Evolutionary conservation across 2,329 filamentous ascomycete species (phyloP), one percentile per base, ranked within the genome.

Genomic region (Septoria linicola): DNA sequence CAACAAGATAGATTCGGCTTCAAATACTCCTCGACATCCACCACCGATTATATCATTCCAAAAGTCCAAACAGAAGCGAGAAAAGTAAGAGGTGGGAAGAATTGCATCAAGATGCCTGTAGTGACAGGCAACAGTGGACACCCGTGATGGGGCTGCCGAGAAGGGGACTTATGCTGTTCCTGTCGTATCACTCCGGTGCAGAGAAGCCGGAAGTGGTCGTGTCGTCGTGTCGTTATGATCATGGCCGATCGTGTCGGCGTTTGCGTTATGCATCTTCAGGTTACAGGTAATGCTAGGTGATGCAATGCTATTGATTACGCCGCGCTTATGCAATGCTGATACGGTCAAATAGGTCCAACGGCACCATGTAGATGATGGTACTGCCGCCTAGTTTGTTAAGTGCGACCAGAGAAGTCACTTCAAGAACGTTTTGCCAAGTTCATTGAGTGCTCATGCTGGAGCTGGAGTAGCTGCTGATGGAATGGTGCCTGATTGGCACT

Each of bases 391-490:
- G 37, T 23, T 20, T 37, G 11, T n/a, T 8, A 30, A 21, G 21
- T 23, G 30, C 37, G 20, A 41, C 19, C 34, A n/a, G 39, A 41
- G 27, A 21, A 14, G n/a, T n/a, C 20, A 23, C 21, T 37, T 16
- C 41, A 45, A 27, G 30, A 45, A 44, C 37, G 32, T 8, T 45
- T 49, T 39, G 42, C 31, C 34, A 41, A 47, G 30, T 56, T 42
- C 36, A 39, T 54, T 30, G 57, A 46, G 39, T 54, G 53, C 36
- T 62, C 32, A 16, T 58, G 51, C n/a, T 62, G 62, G 43, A 68
- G 62, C 53, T 68, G 56, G 11, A 58, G 58, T 51, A 68, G 51
- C 17, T 64, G 62, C 49, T 64, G 59, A 41, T 65, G 61, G 51
- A 68, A 68, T 3, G 64, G 64, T 32, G 60, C 54, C 35, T 64